Conservation (phyloP, 257 asterid species). For the Dorcoceras hygrometricum region DNA sequence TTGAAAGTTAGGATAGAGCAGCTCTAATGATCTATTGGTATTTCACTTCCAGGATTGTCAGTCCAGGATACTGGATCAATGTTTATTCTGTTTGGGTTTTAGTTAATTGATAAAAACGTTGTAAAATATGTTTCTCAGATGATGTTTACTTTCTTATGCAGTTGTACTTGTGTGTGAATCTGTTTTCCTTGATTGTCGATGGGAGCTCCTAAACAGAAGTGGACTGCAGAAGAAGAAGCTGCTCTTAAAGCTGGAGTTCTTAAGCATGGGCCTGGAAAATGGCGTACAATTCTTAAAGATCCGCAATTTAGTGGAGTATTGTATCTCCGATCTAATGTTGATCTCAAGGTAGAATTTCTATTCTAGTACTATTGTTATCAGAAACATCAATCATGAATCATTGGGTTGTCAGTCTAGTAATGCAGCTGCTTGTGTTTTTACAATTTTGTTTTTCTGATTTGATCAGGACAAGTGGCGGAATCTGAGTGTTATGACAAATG, state of each 20-base stretch:
- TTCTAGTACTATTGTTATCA: neutral
- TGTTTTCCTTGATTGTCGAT: conserved; percentile 24
- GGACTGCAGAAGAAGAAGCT: conserved; percentile 82
- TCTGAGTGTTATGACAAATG: conserved; percentile 66
- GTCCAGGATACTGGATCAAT: neutral
- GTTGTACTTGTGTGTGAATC: conserved; percentile 12
- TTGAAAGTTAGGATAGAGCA: neutral
- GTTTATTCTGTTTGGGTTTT: neutral
- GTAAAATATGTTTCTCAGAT: neutral
- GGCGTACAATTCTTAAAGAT: conserved; percentile 74
- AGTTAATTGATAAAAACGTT: neutral
- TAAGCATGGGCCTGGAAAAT: conserved; percentile 74
- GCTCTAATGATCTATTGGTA: neutral
- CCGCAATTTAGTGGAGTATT: conserved; percentile 57
- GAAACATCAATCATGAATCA: neutral
- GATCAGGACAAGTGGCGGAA: conserved; percentile 74
- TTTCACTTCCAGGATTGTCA: neutral
- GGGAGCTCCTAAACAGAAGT: conserved; percentile 85
- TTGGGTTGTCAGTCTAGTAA: conserved; percentile 4
- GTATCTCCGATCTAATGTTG: conserved; percentile 61
- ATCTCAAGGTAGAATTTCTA: conserved; percentile 52
- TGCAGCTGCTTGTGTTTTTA: conserved; percentile 10
- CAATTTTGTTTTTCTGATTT: conserved; percentile 10
- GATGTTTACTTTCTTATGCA: conserved; percentile 13
- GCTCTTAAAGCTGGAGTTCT: conserved; percentile 74